phyloP scores from a whole-genome alignment of 768 basidiomycete species.

The Lactifluus subvellereus region DNA sequence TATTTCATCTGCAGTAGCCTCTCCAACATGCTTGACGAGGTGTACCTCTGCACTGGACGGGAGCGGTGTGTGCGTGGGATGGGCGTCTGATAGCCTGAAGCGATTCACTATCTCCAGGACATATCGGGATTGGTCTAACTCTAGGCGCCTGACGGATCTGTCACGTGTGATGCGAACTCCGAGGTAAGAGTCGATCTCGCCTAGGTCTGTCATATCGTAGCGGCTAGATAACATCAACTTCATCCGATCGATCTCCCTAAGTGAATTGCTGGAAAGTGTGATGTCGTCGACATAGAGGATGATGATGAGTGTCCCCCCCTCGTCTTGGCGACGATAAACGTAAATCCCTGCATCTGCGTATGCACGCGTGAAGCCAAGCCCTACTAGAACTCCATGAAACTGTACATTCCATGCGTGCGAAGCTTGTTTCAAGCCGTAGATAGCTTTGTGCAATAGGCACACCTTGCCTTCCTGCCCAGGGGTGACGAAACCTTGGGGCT shows the following conservation, averaged over 20 bases:
- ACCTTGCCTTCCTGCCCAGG: not conserved
- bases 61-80: not conserved
- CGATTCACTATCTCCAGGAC: not conserved
- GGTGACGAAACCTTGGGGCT: conserved; percentile 22
- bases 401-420: too few species aligned
- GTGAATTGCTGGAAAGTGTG: too few species aligned
- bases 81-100: not conserved
- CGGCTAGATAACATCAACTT: too few species aligned
- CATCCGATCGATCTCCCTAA: too few species aligned
- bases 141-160: too few species aligned
- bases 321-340: not conserved
- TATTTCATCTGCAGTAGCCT: not conserved
- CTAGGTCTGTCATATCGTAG: too few species aligned
- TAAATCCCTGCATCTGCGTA: not conserved
- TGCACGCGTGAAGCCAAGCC: not conserved
- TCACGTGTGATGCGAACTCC: too few species aligned
- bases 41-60: not conserved
- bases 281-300: not conserved
- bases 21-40: not conserved
- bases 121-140: too few species aligned
- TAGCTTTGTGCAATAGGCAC: not conserved
- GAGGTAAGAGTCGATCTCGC: too few species aligned
- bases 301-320: not conserved
- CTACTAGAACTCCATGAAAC: too few species aligned
- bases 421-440: not conserved